Base-by-base conservation (phyloP, 148 eudicot genomes). In the Spergularia bocconei region DNA sequence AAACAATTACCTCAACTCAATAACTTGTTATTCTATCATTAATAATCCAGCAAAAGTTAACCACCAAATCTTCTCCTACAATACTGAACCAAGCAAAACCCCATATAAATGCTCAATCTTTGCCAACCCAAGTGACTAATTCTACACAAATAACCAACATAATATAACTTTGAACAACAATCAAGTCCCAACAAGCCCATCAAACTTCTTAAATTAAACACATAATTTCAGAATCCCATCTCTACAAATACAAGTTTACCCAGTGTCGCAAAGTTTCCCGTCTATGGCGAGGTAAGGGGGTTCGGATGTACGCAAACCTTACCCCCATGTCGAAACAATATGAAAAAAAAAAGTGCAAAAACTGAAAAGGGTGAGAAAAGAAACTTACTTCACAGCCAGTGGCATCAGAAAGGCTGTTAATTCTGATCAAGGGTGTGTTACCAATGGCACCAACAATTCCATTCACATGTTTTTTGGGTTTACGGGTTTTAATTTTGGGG, bases 381-480 rank as follows among this genome's bases (percentile, higher is more conserved):
- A 51, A n/a, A 29, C 17, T 54, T 52, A 78, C 80, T 51, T 77
- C 56, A 39, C 98, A 95, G 11, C 98, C 96, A 78, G 97, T 95
- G 66, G 92, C 96, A 50, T 89, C 84, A 63, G 97, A 95, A 36
- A 92, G 91, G 75, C 92, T 87, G 52, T 92, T 86, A 75, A 95
- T 89, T 83, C 96, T 80, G 38, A 92, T 95, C 51, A 95, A 85
- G 67, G 97, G 96, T 11, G 99, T 92, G 69, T 95, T 89, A 7
- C 99, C 97, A 87, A 95, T 88, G 50, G 97, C 93, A 48, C 72
- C 88, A 64, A 88, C 73, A 44, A 95, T 76, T 38, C 99, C 99
- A 58, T 64, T 79, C n/a, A 78, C 82, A 21, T 48, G 19, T 36
- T 82, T 83, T 41, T 77, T 67, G 71, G 50, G 52, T 66, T 81